Evolutionary conservation across 192 early-diverging fungal genomes (phyloP).

Genomic region (Funneliformis mosseae): DNA sequence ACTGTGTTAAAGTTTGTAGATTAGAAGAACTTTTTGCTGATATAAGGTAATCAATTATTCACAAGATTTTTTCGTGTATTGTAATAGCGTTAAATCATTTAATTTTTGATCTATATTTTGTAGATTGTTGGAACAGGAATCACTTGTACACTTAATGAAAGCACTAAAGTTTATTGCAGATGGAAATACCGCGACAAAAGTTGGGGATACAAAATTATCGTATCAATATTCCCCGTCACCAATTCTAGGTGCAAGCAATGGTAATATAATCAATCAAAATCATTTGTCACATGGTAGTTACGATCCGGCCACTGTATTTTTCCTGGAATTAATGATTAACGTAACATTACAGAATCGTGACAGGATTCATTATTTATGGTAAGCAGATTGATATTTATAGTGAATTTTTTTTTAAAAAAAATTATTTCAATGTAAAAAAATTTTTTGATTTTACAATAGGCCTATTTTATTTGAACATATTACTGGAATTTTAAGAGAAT

Average conservation of each 20-base stretch:
- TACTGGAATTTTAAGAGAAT: constrained; percentile 69
- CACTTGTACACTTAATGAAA: constrained; percentile 61
- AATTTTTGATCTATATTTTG: not conserved
- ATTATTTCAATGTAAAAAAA: too few relatives aligned
- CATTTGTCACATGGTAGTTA: constrained; percentile 32
- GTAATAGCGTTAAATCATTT: not conserved
- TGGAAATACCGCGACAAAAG: constrained; percentile 44
- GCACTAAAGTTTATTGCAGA: constrained; percentile 57
- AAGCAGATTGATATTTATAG: not conserved
- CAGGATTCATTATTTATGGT: constrained; percentile 63
- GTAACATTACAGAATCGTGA: constrained; percentile 79
- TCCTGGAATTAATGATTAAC: constrained; percentile 74
- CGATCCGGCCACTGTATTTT: constrained; percentile 70
- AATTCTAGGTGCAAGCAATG: not conserved
- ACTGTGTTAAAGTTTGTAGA: constrained; percentile 70
- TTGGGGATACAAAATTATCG: constrained; percentile 12
- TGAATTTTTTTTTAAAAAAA: not conserved
- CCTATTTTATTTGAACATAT: constrained; percentile 71
- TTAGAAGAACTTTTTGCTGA: constrained; percentile 75
- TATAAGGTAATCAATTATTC: constrained; percentile 54
- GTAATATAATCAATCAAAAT: too few relatives aligned
- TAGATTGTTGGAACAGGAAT: constrained; percentile 68
- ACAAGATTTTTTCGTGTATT: not conserved
- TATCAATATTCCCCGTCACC: constrained; percentile 31
- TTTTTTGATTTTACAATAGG: constrained; percentile 42